These are phyloP conservation scores for Boehmeria nivea DNA, from an alignment of 306 rosid genomes.

Conservation along the genomic window DNA sequence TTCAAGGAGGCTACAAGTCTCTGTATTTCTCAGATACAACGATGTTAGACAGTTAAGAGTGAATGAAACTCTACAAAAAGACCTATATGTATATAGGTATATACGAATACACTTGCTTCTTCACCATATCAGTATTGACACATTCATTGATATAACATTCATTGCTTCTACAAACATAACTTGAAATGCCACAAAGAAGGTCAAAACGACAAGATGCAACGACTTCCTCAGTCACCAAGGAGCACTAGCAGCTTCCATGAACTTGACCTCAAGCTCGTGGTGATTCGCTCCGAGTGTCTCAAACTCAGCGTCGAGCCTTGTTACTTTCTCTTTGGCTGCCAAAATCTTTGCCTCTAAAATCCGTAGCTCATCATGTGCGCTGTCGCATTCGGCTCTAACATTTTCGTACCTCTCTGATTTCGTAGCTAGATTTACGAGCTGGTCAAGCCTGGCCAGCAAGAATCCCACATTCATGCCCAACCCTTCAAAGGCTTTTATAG, in stretches of 20 bases:
- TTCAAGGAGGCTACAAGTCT: no score
- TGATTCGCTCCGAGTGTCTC: slow-evolving; percentile 5
- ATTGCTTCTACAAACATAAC: neutral
- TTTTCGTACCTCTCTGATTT: slow-evolving; percentile 4
- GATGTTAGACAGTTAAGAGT: no score
- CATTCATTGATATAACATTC: neutral
- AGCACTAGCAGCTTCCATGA: slow-evolving; percentile 38
- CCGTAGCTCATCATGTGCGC: slow-evolving; percentile 27
- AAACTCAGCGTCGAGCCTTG: neutral
- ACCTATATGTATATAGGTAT: neutral
- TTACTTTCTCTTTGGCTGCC: slow-evolving; percentile 17
- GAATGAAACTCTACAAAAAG: no score
- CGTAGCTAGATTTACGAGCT: slow-evolving; percentile 26
- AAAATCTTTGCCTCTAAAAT: slow-evolving; percentile 20
- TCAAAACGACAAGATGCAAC: no score
- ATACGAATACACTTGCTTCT: no score
- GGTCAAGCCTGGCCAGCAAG: slow-evolving; percentile 32
- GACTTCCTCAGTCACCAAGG: slow-evolving; percentile 42
- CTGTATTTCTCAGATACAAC: no score
- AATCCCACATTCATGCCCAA: slow-evolving; percentile 50
- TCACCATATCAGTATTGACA: neutral
- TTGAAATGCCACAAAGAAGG: neutral
- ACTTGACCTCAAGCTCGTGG: slow-evolving; percentile 20
- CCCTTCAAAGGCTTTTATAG: slow-evolving; percentile 38
- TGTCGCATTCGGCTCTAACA: no score